Percentiles rank a stretch among this genome's conserved stretches.
These are phyloP conservation scores for Coleophoma crateriformis DNA, from an alignment of 2,329 filamentous ascomycete genomes.

Conservation along the genomic window DNA sequence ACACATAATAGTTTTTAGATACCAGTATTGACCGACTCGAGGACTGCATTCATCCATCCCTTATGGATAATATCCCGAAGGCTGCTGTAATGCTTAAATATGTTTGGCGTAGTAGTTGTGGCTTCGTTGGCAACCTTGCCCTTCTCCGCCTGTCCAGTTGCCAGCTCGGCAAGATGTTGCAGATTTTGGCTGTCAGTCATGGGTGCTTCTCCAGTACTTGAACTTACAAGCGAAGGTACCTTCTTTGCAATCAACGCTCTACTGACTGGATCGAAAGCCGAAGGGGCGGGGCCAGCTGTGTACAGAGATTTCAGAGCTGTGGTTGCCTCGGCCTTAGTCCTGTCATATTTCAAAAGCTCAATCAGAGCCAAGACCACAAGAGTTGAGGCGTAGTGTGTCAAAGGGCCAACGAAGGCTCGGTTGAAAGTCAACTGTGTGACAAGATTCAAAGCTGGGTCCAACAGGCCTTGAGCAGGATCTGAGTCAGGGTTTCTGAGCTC, in stretches of 20 bases:
- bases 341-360: constrained; percentile 50
- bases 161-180: constrained; percentile 53
- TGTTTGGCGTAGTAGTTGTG: constrained; percentile 3
- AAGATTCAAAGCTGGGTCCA: constrained; percentile 55
- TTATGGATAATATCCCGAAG: constrained; percentile 12
- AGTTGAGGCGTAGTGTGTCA: constrained; percentile 62
- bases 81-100: constrained; percentile 8
- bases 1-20: too few relatives aligned
- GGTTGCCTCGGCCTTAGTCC: constrained; percentile 51
- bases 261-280: constrained; percentile 52
- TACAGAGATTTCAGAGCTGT: constrained; percentile 49
- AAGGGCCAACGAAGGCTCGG: constrained; percentile 50
- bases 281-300: constrained; percentile 43
- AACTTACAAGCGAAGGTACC: constrained; percentile 28
- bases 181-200: constrained; percentile 29
- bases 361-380: constrained; percentile 55
- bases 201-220: constrained; percentile 7
- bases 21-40: neutral
- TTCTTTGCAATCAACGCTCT: constrained; percentile 45
- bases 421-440: constrained; percentile 51
- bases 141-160: constrained; percentile 19
- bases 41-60: constrained; percentile 13
- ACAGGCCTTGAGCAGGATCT: constrained; percentile 45
- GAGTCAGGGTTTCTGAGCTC: constrained; percentile 53
- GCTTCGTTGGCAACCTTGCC: constrained; percentile 7